Percentiles rank a stretch among this genome's conserved stretches.
phyloP scores from a whole-genome alignment of 2,329 filamentous ascomycete species.

The Simplicillium sp. region DNA sequence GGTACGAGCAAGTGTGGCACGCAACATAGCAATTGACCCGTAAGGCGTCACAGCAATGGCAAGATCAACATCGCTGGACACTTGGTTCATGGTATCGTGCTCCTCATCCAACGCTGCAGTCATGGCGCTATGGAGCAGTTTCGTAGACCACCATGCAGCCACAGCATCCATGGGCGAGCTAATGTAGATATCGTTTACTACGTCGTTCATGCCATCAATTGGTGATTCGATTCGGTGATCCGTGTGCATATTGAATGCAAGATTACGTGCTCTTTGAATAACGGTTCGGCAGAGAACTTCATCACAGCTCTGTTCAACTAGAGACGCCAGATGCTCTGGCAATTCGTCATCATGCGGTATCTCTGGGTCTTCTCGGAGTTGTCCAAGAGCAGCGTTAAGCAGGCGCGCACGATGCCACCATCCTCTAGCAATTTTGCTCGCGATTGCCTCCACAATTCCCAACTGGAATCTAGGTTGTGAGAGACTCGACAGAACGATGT shows the following conservation, averaged over 20 bases:
- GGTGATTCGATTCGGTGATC: constrained; percentile 52
- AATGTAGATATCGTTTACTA: constrained; percentile 78
- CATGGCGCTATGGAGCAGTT: constrained; percentile 61
- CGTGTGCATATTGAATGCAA: constrained; percentile 78
- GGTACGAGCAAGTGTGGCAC: constrained; percentile 49
- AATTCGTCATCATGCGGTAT: constrained; percentile 49
- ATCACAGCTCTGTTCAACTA: constrained; percentile 73
- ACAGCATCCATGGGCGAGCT: constrained; percentile 82
- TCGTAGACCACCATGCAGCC: constrained; percentile 82
- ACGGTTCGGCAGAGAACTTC: constrained; percentile 70
- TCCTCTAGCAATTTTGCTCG: constrained; percentile 61
- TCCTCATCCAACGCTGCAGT: constrained; percentile 48
- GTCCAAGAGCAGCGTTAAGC: constrained; percentile 41
- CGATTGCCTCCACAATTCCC: constrained; percentile 56
- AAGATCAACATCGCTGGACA: constrained; percentile 45
- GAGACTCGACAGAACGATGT: constrained; percentile 76
- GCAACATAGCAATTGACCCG: constrained; percentile 60
- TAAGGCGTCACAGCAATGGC: constrained; percentile 68
- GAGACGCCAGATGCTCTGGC: constrained; percentile 63
- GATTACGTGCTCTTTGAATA: constrained; percentile 77
- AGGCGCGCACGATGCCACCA: constrained; percentile 76
- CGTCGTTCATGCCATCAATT: constrained; percentile 68
- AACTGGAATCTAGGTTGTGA: constrained; percentile 57
- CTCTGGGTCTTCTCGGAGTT: constrained; percentile 28
- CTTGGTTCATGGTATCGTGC: constrained; percentile 16